Evolutionary conservation across 2,329 filamentous ascomycete genomes (phyloP), one percentile per base, ranked within the genome.

Genomic region (Alternaria sp.): DNA sequence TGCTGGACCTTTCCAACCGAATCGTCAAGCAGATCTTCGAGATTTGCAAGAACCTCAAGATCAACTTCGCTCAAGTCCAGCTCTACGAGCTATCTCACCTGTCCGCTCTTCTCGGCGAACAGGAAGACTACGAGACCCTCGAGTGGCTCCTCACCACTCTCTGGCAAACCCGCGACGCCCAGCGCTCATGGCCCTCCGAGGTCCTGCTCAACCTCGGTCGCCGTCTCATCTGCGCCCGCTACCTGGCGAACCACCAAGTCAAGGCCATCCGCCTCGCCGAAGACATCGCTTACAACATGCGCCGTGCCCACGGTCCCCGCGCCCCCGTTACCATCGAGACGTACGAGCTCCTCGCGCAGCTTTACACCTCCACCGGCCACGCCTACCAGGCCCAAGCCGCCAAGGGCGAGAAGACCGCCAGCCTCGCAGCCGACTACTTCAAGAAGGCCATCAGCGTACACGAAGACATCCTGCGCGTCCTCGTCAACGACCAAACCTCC

Each of bases 261-360:
- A 76, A 76, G 21, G 75, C 75, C 6, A 76, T 78, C 54, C 70
- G 71, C 11, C 82, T 87, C 2, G 84, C 82, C 73, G 85, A 85
- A 69, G 84, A 85, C 70, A 86, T 87, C 60, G 83, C 83, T 43
- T 87, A 87, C 79, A 87, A 87, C 70, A 79, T 87, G 65, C 83
- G 84, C 11, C 84, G 85, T 21, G 84, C 85, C 6, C 84, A 85
- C 74, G 85, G 85, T 5, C 80, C 81, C 28, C 80, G 81, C 9
- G 81, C 85, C 47, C 79, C 79, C 0, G 78, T 82, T 26, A 86
- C 85, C 0, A 71, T 86, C 56, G 82, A 86, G 58, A 83, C 84
- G 67, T 84, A 81, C 64, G 82, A 82, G 66, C 76, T 87, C 11
- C 81, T 87, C 6, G 84, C 84, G 0, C 78, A 83, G 37, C 79